These are phyloP conservation scores for Xylariaceae sp. DNA, from an alignment of 2,329 filamentous ascomycete genomes.

Conservation along the genomic window DNA sequence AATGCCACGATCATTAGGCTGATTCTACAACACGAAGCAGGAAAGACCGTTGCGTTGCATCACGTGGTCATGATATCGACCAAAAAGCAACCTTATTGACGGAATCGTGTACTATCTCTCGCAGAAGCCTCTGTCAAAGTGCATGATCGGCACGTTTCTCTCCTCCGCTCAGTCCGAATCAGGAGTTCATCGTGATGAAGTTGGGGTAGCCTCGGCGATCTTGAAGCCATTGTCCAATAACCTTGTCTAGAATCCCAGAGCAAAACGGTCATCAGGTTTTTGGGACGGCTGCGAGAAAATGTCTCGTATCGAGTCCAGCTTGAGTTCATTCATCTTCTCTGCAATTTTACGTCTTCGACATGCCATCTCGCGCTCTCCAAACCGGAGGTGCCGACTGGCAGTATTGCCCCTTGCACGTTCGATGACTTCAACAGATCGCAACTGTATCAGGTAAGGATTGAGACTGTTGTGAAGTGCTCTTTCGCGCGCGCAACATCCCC, in stretches of 20 bases:
- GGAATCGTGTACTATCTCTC: conserved; percentile 8
- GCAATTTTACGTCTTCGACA: conserved; percentile 6
- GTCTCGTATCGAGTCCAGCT: conserved; percentile 15
- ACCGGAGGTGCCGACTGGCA: not conserved
- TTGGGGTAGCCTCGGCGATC: conserved; percentile 31
- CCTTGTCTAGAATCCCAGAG: conserved; percentile 28
- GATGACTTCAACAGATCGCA: no score
- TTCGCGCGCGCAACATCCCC: no score
- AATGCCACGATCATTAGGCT: no score
- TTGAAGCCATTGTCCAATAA: conserved; percentile 33
- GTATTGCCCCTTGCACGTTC: no score
- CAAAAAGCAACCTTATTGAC: no score
- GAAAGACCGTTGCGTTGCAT: no score
- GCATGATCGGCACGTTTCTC: conserved; percentile 9
- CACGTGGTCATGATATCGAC: no score
- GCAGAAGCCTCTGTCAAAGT: conserved; percentile 1
- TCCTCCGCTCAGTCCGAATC: conserved; percentile 9
- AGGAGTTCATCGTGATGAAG: conserved; percentile 16
- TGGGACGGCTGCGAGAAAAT: conserved; percentile 16
- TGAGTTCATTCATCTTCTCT: conserved; percentile 6
- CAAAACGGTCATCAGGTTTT: conserved; percentile 27
- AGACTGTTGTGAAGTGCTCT: no score
- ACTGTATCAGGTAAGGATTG: no score
- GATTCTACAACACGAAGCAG: no score
- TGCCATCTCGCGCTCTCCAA: conserved; percentile 7